A percentile compares a stretch with the other conserved stretches of the same genome.
These are phyloP conservation scores for Prototheca cutis DNA, from an alignment of 163 green algal genomes.

Conservation along the genomic window DNA sequence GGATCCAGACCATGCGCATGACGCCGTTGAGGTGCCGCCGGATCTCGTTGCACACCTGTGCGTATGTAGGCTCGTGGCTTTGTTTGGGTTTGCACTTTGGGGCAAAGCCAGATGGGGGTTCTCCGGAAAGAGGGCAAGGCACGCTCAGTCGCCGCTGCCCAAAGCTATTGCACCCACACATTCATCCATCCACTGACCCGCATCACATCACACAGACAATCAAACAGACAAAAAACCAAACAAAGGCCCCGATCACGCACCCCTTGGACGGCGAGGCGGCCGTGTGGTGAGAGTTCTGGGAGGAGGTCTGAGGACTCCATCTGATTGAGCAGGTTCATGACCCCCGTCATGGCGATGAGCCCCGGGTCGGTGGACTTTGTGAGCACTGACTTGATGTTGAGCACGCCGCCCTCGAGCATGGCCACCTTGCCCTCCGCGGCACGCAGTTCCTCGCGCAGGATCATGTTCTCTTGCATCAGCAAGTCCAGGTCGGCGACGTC, in stretches of 20 bases:
- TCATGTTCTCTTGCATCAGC: constrained; percentile 18
- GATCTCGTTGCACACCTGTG: constrained; percentile 15
- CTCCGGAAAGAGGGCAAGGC: too few relatives aligned
- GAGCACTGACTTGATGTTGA: constrained; percentile 20
- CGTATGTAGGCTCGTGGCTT: background rate
- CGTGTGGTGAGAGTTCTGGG: constrained; percentile 9
- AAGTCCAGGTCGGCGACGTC: constrained; percentile 13
- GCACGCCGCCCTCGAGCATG: constrained; percentile 14
- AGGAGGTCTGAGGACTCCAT: constrained; percentile 19
- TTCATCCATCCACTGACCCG: too few relatives aligned
- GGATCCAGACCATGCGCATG: constrained; percentile 22
- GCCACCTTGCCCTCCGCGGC: constrained; percentile 8
- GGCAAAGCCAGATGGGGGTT: background rate
- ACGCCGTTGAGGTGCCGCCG: constrained; percentile 19
- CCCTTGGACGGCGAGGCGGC: constrained; percentile 9
- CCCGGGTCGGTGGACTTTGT: constrained; percentile 19
- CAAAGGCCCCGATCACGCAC: constrained; percentile 3
- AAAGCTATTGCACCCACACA: too few relatives aligned
- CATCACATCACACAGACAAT: too few relatives aligned
- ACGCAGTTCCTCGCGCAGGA: constrained; percentile 18
- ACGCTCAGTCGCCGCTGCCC: too few relatives aligned
- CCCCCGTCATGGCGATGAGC: constrained; percentile 22
- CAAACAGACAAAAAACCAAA: background rate
- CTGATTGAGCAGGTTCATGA: constrained; percentile 26
- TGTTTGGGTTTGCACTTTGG: background rate